Evolutionary conservation across 1,139 yeast genomes (phyloP), one percentile per base, ranked within the genome.

Genomic region (Yamadazyma trypodendri): DNA sequence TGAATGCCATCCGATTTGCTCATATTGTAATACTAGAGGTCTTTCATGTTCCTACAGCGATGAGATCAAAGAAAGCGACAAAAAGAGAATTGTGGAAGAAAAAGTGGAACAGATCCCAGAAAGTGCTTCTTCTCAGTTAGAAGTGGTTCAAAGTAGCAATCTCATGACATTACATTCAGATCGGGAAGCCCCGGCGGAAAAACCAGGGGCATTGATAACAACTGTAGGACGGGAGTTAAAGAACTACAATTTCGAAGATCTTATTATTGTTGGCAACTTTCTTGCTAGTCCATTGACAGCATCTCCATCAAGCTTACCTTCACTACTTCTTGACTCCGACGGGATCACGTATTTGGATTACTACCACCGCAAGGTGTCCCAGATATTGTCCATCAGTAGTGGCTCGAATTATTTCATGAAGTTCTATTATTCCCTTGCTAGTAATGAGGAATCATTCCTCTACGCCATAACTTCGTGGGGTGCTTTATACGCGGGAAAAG

Each of bases 381-480:
- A 43, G 11, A 38, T 51, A 7, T 40, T 60, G 12, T 44, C 60
- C 18, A 45, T 60, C 30, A 56, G 63, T n/a, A 55, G 63, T 1
- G 60, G 55, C 12, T 58, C 65, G n/a, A 64, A 73, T 48, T 73
- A 69, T 44, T 74, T 68, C 42, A 47, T 63, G 14, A 63, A 68
- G 38, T 68, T 74, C 18, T 70, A 69, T 31, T 49, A 68, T 34
- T 55, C 62, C 13, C 50, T 71, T n/a, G 76, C 79, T 0, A 48
- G 60, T 9, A 51, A 54, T 12, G 70, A 72, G 35, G 70, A 65
- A 36, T 52, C 69, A 2, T 58, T 71, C 18, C 56, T 69, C 39
- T 60, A 68, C 44, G 73, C 72, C 2, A 45, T 74, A 10, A 72
- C 75, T 1, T 73, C 75, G 0, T 75, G 79, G 79, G 61, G 61